These are phyloP conservation scores for Ceratobasidium sp. DNA, from an alignment of 1,284 basidiomycete species.

Conservation along the genomic window DNA sequence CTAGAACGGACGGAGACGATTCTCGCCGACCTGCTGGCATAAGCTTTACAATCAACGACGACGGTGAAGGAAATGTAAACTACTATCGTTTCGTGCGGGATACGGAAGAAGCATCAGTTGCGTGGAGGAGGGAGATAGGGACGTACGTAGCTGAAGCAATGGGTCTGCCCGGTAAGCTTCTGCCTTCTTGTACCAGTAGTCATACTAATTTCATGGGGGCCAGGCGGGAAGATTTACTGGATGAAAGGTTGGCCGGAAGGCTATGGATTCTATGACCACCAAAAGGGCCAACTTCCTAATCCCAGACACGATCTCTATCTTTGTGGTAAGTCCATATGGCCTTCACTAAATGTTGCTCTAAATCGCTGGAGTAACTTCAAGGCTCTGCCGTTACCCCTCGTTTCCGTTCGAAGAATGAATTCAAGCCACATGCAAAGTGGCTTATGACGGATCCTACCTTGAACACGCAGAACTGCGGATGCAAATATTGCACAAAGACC, in stretches of 20 bases:
- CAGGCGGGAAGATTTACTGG: slow-evolving; percentile 64
- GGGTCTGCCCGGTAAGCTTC: slow-evolving; percentile 41
- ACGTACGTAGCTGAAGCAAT: slow-evolving; percentile 59
- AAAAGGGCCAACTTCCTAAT: slow-evolving; percentile 58
- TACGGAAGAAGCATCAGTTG: slow-evolving; percentile 34
- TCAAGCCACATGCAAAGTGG: slow-evolving; percentile 81
- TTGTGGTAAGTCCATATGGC: slow-evolving; percentile 59
- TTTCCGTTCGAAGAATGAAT: slow-evolving; percentile 79
- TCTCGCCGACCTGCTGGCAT: slow-evolving; percentile 56
- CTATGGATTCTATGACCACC: slow-evolving; percentile 75
- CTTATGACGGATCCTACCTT: slow-evolving; percentile 63
- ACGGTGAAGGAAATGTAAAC: slow-evolving; percentile 32
- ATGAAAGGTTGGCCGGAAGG: slow-evolving; percentile 67
- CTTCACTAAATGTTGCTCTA: slow-evolving; percentile 12
- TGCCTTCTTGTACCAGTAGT: not conserved
- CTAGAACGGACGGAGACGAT: slow-evolving; percentile 63
- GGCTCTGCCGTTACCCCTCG: slow-evolving; percentile 57
- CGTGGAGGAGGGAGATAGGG: slow-evolving; percentile 66
- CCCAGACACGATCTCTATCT: slow-evolving; percentile 74
- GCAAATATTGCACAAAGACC: slow-evolving; percentile 75
- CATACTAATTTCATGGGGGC: not conserved
- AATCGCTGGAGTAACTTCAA: slow-evolving; percentile 46
- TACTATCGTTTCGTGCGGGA: slow-evolving; percentile 25
- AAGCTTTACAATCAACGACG: slow-evolving; percentile 14
- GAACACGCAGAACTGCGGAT: slow-evolving; percentile 62